Base-by-base conservation (phyloP, 1,284 basidiomycete genomes). In the Apiotrichum gamsii region DNA sequence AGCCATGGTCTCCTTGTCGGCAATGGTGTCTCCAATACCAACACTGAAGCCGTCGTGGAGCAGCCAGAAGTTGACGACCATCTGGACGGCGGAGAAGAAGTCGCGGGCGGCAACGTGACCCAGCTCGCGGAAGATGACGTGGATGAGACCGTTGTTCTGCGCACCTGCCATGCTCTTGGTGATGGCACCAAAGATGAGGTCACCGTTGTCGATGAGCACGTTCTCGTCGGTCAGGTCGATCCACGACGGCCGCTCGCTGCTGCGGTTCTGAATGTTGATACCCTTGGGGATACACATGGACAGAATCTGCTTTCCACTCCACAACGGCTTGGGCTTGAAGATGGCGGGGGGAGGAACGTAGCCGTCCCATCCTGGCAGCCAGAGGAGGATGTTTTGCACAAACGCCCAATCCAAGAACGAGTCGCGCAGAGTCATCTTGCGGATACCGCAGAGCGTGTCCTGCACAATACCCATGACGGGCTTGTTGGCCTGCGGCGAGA, bases 401-500 rank as follows among this genome's bases (percentile, higher is more conserved):
- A 85, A 82, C 40, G 82, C 83, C 87, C 90, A 94, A 62, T 96
- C 93, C 64, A 94, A 76, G 76, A 95, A 94, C 23, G 82, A 81
- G 66, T 98, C 95, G 29, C 94, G 87, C 11, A 98, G 76, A 0
- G 94, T 97, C 66, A 98, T 91, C 74, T 98, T 98, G 55, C 94
- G 86, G 49, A 98, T 83, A 70, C 95, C 94, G 66, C 93, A 97
- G 0, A 98, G 83, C 0, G 94, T 98, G 70, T 99, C 95, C 72
- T 99, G 95, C 25, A 99, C 95, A 59, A 98, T 98, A 53, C 91
- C 95, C 95, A 98, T 98, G 62, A 98, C 95, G 6, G 95, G 95
- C 74, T 97, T 97, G 78, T 98, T 98, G 43, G 93, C 94, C 78
- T 98, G 95, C 0, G 95, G 95, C 10, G 94, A 97, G 56, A 98